Percentiles rank a stretch among this genome's conserved stretches.
These are phyloP conservation scores for Aspergillus bridgeri DNA, from an alignment of 495 filamentous ascomycete species.

Conservation along the genomic window DNA sequence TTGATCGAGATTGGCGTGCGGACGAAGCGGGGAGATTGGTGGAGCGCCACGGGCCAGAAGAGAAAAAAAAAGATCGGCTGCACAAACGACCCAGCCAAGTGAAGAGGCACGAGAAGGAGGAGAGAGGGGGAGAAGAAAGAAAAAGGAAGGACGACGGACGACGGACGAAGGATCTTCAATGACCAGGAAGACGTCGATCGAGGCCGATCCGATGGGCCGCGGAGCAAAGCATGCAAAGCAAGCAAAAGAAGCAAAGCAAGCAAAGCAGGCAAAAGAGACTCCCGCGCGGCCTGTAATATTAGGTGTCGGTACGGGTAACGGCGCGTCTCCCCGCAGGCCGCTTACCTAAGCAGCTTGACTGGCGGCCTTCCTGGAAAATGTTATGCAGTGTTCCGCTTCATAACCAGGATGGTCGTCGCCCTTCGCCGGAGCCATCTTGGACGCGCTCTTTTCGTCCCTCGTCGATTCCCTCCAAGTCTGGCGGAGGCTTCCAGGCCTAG, in stretches of 20 bases:
- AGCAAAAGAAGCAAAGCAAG: neutral
- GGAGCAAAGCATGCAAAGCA: neutral
- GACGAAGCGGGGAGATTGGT: neutral
- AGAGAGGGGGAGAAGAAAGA: neutral
- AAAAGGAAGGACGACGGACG: neutral
- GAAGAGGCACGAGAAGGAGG: neutral
- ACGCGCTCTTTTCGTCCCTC: too few relatives aligned
- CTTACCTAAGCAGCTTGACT: too few relatives aligned
- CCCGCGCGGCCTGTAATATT: neutral
- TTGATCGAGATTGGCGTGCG: conserved; percentile 1
- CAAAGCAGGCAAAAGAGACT: too few relatives aligned
- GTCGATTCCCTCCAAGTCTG: too few relatives aligned
- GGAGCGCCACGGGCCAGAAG: conserved; percentile 1
- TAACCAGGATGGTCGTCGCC: too few relatives aligned
- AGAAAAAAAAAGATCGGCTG: neutral
- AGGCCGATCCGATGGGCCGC: too few relatives aligned
- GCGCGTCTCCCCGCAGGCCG: too few relatives aligned
- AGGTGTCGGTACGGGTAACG: neutral
- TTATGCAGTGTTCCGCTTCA: too few relatives aligned
- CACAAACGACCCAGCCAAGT: neutral
- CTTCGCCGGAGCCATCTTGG: too few relatives aligned
- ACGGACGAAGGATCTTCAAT: too few relatives aligned
- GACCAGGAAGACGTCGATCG: neutral
- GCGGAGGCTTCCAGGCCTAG: too few relatives aligned
- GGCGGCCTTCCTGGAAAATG: too few relatives aligned